These are phyloP conservation scores for Kingdonia uniflora DNA, from an alignment of 164 flowering plant genomes.

Conservation along the genomic window DNA sequence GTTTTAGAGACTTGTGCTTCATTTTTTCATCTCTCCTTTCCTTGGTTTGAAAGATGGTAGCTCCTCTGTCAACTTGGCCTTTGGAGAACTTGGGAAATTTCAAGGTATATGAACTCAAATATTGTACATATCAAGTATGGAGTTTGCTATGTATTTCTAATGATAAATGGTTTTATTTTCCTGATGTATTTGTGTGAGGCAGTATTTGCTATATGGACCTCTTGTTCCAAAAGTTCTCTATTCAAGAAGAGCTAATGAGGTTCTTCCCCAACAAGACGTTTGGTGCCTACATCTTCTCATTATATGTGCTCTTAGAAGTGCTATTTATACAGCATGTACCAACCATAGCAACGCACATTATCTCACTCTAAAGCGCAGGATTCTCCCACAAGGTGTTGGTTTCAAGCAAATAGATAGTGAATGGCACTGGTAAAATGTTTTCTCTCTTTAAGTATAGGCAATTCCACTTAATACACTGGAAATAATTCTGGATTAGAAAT, in stretches of 20 bases:
- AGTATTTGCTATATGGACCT: slow-evolving; percentile 75
- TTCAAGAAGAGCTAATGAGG: slow-evolving; percentile 21
- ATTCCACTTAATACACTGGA: no score
- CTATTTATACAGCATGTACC: slow-evolving; percentile 39
- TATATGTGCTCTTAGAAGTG: slow-evolving; percentile 38
- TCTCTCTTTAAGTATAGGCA: no score
- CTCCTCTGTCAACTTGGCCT: slow-evolving; percentile 21
- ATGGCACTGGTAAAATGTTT: slow-evolving; percentile 65
- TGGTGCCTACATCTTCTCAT: slow-evolving; percentile 61
- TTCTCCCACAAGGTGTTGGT: slow-evolving; percentile 42
- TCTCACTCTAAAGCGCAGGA: slow-evolving; percentile 34
- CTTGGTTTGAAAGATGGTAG: slow-evolving; percentile 12
- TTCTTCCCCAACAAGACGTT: slow-evolving; percentile 1
- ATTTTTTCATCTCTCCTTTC: no score
- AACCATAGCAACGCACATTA: slow-evolving; percentile 35
- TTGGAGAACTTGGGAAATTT: slow-evolving; percentile 24
- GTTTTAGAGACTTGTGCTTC: no score
- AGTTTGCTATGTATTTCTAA: background rate
- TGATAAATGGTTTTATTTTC: background rate
- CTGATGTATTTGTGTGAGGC: background rate
- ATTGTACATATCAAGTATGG: background rate
- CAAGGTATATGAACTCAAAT: slow-evolving; percentile 15
- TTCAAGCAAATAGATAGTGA: slow-evolving; percentile 72
- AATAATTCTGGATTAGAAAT: no score
- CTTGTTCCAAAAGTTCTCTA: slow-evolving; percentile 40